Base-by-base conservation (phyloP, 352 stramenopile genomes). In the Achlya hypogyna region DNA sequence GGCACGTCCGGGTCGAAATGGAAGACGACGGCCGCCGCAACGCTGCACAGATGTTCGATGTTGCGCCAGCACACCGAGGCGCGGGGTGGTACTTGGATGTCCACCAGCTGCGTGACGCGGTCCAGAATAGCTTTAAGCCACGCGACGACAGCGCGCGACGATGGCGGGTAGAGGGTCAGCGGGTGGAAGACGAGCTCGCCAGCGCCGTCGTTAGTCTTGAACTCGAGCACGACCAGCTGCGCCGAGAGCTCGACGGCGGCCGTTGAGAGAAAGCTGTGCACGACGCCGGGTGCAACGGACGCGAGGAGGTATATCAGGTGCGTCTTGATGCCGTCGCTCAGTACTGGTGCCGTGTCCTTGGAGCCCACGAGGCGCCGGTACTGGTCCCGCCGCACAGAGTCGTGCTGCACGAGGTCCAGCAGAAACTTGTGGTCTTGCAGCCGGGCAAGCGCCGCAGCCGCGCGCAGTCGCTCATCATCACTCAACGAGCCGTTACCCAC, bases 1-100 rank as follows among this genome's bases (percentile, higher is more conserved):
- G 89, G 71, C 8, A 81, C 87, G 62, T 90, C 81, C 1, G 84
- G 84, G 52, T 93, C 82, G 53, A 91, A 93, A 56, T 93, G 84
- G 23, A 93, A 72, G 8, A 91, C 84, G n/a, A 91, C 81, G 29
- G 82, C 79, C 43, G 84, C 78, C 5, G 75, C 77, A 23, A 93
- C 70, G 0, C 79, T 91, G 35, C 81, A 82, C 18, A 93, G 59
- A 58, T 82, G 91, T 52, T 93, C 84, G 3, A 83, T 79, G 53
- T 93, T 93, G 29, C 81, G 78, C 82, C 82, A 91, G 22, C 91
- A 69, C 27, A 88, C 78, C 16, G 84, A 91, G 22, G 89, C 82
- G 1, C 82, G 81, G 32, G 82, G 84, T 9, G 82, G 79, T 0
- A 80, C 77, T 52, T 93, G 81, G 2, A 80, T 73, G 12, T 78